A percentile compares a stretch with the other conserved stretches of the same genome.
These are phyloP conservation scores for Paraurostyla sp. DNA, from an alignment of 73 alveolate species.

Conservation along the genomic window DNA sequence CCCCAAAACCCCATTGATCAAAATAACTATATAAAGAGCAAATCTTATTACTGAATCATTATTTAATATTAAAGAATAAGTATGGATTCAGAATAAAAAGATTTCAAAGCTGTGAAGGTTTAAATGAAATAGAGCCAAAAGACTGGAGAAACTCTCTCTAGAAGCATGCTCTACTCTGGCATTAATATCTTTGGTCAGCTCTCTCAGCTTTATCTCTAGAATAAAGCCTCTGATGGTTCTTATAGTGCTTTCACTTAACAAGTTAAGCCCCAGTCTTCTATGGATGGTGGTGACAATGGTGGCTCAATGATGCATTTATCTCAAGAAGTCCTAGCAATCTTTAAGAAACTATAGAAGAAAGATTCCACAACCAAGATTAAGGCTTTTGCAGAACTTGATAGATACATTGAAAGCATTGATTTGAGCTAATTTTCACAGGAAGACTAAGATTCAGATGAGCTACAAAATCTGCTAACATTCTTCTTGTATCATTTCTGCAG, in stretches of 20 bases:
- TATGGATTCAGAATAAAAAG: conserved; percentile 51
- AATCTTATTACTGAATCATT: neutral
- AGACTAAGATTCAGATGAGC: conserved; percentile 49
- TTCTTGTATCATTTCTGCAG: conserved; percentile 76
- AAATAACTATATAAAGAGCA: neutral
- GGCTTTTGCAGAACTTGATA: conserved; percentile 63
- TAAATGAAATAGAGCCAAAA: conserved; percentile 7
- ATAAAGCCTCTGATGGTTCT: conserved; percentile 53
- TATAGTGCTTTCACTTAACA: conserved; percentile 29
- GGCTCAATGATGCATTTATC: conserved; percentile 58
- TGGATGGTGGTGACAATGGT: neutral
- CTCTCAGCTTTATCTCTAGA: conserved; percentile 64
- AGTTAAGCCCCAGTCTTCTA: neutral
- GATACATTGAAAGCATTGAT: conserved; percentile 38
- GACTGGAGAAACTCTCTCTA: conserved; percentile 53
- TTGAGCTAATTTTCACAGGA: neutral
- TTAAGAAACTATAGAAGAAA: conserved; percentile 72
- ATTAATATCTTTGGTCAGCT: conserved; percentile 74
- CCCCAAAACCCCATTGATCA: neutral
- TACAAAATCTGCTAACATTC: conserved; percentile 63
- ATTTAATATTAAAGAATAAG: neutral
- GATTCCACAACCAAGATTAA: conserved; percentile 73
- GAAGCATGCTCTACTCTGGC: conserved; percentile 75
- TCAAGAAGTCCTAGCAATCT: conserved; percentile 62
- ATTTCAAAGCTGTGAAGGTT: conserved; percentile 58